These are phyloP conservation scores for Austroboletus niveus DNA, from an alignment of 1,284 basidiomycete genomes.

Conservation along the genomic window DNA sequence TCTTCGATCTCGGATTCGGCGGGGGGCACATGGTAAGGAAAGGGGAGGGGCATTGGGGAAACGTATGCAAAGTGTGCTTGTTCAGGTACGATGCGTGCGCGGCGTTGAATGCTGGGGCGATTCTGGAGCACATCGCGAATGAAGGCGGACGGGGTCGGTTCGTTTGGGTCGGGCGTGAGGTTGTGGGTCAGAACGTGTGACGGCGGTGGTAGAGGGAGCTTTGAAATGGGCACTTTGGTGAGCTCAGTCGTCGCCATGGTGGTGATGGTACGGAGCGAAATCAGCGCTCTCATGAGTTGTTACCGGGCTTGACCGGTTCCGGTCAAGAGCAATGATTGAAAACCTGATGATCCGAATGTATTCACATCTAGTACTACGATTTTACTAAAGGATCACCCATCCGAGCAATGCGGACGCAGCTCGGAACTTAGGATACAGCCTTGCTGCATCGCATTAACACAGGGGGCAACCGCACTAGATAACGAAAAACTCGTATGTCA, in stretches of 20 bases:
- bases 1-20: conserved; percentile 48
- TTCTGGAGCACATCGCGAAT: conserved; percentile 47
- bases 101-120: conserved; percentile 71
- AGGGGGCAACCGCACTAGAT: no score
- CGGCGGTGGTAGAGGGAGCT: conserved; percentile 62
- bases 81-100: conserved; percentile 57
- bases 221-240: conserved; percentile 48
- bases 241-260: conserved; percentile 20
- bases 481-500: no score
- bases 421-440: no score
- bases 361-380: no score
- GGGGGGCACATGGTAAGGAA: conserved; percentile 80
- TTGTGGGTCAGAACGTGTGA: conserved; percentile 63
- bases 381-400: no score
- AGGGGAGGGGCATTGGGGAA: conserved; percentile 78
- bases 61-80: conserved; percentile 81
- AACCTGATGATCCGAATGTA: no score
- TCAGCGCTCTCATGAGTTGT: not conserved
- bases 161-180: conserved; percentile 66
- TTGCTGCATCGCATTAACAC: no score
- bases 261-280: conserved; percentile 4
- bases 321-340: no score
- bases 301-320: no score
- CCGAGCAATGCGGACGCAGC: no score
- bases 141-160: conserved; percentile 52